phyloP scores from a whole-genome alignment of 2,329 filamentous ascomycete species.

The Zarea fungicola region DNA sequence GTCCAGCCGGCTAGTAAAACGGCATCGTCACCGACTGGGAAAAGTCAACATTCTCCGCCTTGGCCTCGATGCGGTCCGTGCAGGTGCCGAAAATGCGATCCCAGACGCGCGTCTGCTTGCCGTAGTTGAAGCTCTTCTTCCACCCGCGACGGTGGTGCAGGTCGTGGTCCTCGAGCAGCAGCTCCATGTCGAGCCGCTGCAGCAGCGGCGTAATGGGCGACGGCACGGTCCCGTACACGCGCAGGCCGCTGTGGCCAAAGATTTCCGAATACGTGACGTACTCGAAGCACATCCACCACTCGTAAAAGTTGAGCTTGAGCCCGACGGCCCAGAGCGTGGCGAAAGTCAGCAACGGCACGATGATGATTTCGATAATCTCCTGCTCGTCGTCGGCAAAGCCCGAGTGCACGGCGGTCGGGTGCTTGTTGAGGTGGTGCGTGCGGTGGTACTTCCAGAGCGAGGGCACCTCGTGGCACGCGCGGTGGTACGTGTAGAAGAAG shows the following conservation, averaged over 20 bases:
- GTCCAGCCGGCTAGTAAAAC: background rate
- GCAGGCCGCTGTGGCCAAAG: conserved; percentile 35
- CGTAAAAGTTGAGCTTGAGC: conserved; percentile 40
- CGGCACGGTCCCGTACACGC: conserved; percentile 30
- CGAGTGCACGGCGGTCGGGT: conserved; percentile 34
- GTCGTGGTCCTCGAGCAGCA: conserved; percentile 39
- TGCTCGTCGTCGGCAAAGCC: conserved; percentile 39
- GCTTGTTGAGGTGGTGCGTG: conserved; percentile 41
- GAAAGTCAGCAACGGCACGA: conserved; percentile 35
- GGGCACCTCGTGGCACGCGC: conserved; percentile 35
- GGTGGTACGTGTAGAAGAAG: conserved; percentile 38
- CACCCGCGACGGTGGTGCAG: conserved; percentile 35
- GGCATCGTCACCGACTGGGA: background rate
- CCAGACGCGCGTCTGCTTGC: conserved; percentile 13
- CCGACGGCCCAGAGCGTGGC: conserved; percentile 28
- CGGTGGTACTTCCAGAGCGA: conserved; percentile 35
- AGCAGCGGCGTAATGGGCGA: conserved; percentile 31
- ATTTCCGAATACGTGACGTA: conserved; percentile 38
- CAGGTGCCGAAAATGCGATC: conserved; percentile 12
- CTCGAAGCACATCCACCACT: conserved; percentile 41
- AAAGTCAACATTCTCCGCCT: conserved; percentile 7
- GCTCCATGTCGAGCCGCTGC: conserved; percentile 26
- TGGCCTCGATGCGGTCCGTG: conserved; percentile 9
- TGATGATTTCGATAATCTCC: conserved; percentile 37
- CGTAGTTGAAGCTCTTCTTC: conserved; percentile 17